Evolutionary conservation across 495 filamentous ascomycete genomes (phyloP).

Genomic region (Cercophora sp.): DNA sequence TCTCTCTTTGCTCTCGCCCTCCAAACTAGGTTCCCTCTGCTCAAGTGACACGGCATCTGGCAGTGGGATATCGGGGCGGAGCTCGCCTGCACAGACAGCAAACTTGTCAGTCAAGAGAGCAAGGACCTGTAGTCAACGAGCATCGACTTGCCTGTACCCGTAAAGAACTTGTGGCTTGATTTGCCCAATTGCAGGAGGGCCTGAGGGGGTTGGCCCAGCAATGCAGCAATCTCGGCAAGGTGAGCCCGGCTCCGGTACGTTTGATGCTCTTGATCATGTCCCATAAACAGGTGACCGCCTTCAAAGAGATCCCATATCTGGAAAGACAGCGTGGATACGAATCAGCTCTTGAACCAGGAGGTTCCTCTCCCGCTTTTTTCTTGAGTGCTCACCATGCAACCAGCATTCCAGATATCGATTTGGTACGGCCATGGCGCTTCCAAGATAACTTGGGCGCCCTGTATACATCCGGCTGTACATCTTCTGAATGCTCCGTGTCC

Average conservation of each 20-base stretch:
- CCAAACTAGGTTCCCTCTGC: slow-evolving; percentile 29
- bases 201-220: slow-evolving; percentile 45
- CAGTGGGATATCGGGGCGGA: not conserved
- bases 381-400: slow-evolving; percentile 38
- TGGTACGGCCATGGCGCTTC: slow-evolving; percentile 39
- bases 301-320: slow-evolving; percentile 52
- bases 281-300: slow-evolving; percentile 42
- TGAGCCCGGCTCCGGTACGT: slow-evolving; percentile 42
- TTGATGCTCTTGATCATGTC: slow-evolving; percentile 39
- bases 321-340: no score
- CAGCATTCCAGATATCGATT: slow-evolving; percentile 51
- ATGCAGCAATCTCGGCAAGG: slow-evolving; percentile 42
- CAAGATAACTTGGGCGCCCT: slow-evolving; percentile 45
- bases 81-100: not conserved
- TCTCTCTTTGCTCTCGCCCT: slow-evolving; percentile 33
- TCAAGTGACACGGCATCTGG: slow-evolving; percentile 26
- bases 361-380: no score
- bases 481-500: slow-evolving; percentile 17
- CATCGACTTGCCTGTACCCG: not conserved
- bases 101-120: not conserved
- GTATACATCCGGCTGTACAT: slow-evolving; percentile 38
- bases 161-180: slow-evolving; percentile 4
- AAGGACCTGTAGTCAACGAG: not conserved
- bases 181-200: slow-evolving; percentile 28
- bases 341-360: no score